These are phyloP conservation scores for Schwanniomyces sp. DNA, from an alignment of 805 yeast genomes.

Conservation along the genomic window DNA sequence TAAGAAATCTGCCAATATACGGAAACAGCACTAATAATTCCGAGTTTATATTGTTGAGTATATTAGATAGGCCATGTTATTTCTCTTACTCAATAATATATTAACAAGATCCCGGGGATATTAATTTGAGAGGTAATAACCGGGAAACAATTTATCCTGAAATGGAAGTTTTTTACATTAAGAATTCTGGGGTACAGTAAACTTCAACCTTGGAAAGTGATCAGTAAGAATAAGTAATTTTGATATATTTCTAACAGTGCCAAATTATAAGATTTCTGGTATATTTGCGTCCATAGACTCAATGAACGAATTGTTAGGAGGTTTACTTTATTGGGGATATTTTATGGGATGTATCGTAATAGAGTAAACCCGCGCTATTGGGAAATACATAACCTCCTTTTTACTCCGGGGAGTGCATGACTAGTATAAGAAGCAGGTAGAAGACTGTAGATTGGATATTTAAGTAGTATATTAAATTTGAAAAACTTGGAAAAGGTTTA, in stretches of 20 bases:
- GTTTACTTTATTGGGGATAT: no score
- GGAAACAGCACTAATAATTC: no score
- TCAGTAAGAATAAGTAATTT: not conserved
- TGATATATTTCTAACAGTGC: no score
- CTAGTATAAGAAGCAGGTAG: not conserved
- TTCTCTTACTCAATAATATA: not conserved
- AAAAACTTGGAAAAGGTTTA: not conserved
- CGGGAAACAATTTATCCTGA: not conserved
- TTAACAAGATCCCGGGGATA: not conserved
- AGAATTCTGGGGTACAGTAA: not conserved
- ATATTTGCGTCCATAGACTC: no score
- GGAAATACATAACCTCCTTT: not conserved
- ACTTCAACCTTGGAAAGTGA: no score
- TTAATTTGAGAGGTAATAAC: not conserved
- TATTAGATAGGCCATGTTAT: not conserved
- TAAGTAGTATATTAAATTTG: not conserved
- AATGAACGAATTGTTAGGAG: no score
- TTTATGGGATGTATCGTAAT: no score
- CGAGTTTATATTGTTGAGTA: no score
- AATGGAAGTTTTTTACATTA: not conserved
- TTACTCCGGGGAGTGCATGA: constrained; percentile 1
- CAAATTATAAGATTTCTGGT: no score
- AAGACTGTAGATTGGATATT: not conserved
- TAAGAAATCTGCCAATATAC: no score
- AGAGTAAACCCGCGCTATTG: not conserved